Conservation (phyloP, 2,329 filamentous ascomycete species). For the Fusarium heterosporum region DNA sequence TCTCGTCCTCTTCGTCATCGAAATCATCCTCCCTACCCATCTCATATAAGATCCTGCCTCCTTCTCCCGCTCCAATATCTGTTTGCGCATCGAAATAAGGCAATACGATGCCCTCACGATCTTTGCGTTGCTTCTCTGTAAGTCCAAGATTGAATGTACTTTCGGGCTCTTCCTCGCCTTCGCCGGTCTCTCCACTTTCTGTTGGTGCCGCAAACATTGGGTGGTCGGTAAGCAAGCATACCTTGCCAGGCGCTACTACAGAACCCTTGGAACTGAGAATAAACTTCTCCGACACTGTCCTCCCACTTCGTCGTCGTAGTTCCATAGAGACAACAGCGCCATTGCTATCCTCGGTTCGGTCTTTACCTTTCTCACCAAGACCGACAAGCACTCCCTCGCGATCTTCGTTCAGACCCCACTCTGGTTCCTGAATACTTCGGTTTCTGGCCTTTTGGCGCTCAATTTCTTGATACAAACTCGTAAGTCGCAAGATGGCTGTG, state of each 20-base stretch:
- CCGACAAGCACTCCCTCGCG: conserved; percentile 83
- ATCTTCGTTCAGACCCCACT: conserved; percentile 81
- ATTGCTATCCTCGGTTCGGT: conserved; percentile 50
- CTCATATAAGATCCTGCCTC: conserved; percentile 93
- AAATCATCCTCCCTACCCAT: conserved; percentile 98
- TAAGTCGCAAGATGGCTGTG: conserved; percentile 83
- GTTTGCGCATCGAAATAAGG: conserved; percentile 98
- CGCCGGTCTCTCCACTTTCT: conserved; percentile 50
- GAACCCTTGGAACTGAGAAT: conserved; percentile 57
- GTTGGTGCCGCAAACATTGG: conserved; percentile 69
- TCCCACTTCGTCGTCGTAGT: conserved; percentile 83
- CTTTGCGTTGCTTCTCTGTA: conserved; percentile 89
- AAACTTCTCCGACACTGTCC: conserved; percentile 78
- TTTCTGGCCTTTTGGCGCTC: conserved; percentile 80
- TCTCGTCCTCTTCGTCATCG: conserved; percentile 95
- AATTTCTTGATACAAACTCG: conserved; percentile 79
- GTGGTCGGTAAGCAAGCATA: conserved; percentile 80
- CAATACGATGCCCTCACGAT: conserved; percentile 88
- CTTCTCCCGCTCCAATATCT: conserved; percentile 80
- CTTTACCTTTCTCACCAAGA: conserved; percentile 63
- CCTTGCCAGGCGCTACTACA: conserved; percentile 46
- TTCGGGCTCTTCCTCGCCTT: conserved; percentile 67
- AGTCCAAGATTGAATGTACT: conserved; percentile 88
- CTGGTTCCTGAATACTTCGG: conserved; percentile 78
- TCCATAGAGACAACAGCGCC: conserved; percentile 86